Evolutionary conservation across 2,329 filamentous ascomycete species (phyloP), one percentile per base, ranked within the genome.

Genomic region (Cryphonectria naterciae): DNA sequence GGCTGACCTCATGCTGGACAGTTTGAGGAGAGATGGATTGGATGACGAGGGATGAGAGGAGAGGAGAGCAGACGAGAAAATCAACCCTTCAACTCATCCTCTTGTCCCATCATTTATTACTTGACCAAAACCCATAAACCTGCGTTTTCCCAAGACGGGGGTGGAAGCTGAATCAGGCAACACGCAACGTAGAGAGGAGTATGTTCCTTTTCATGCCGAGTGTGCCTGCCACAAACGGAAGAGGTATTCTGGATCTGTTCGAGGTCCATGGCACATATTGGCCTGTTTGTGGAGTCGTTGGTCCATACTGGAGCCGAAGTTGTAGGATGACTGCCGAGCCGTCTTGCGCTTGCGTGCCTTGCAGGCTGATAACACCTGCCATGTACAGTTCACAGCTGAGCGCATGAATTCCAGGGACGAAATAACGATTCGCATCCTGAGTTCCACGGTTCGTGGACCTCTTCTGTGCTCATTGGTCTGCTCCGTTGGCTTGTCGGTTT

Each of bases 1-100:
- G n/a, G 28, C 62, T 10, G 62, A 65, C 63, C 65, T 65, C 68
- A 69, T 69, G 28, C 19, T 65, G 61, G 25, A n/a, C 37, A 49
- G 3, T 3, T 22, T 4, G 37, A 11, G 37, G 11, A 8, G 15
- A 2, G 25, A 15, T 25, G 17, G 43, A 37, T 19, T 4, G 17
- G 32, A 46, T 11, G 54, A 69, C 22, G 28, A 25, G 52, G 49
- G 10, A 60, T 13, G 35, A 41, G n/a, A 43, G 1, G 2, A 37
- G 8, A n/a, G 15, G n/a, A 28, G 15, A 25, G 35, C 15, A 43
- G 13, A 41, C 19, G 1, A 37, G 37, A 37, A 4, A 17, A 49
- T n/a, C 8, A 49, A 22, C 5, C 11, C 41, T 11, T 35, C 32
- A 32, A 17, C 5, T n/a, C n/a, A 46, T 15, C n/a, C n/a, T 49